These are phyloP conservation scores for Colletotrichum sp. DNA, from an alignment of 2,329 filamentous ascomycete genomes.

Conservation along the genomic window DNA sequence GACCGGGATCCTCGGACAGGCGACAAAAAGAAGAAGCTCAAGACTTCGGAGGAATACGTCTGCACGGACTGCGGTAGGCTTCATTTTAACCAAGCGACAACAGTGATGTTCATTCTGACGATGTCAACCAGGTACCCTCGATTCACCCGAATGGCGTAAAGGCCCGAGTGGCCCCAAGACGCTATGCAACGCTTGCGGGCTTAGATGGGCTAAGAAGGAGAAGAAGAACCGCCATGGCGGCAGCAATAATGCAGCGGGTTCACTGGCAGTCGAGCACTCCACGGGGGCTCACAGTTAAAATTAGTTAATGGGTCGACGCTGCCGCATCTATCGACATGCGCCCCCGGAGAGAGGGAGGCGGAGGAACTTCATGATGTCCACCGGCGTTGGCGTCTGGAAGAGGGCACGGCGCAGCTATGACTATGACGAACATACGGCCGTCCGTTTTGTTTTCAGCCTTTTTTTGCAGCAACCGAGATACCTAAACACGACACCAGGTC, in stretches of 20 bases:
- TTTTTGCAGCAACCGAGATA: slow-evolving; percentile 19
- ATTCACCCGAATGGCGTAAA: slow-evolving; percentile 95
- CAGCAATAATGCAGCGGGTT: not conserved
- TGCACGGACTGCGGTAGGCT: slow-evolving; percentile 87
- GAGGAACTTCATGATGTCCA: not conserved
- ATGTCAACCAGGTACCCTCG: slow-evolving; percentile 68
- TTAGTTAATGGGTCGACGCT: not conserved
- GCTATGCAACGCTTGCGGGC: slow-evolving; percentile 91
- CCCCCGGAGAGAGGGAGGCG: not conserved
- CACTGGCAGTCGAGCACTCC: slow-evolving; percentile 13
- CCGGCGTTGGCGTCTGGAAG: slow-evolving; percentile 12
- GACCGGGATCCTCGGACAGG: slow-evolving; percentile 76
- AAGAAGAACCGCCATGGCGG: slow-evolving; percentile 63
- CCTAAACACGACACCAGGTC: slow-evolving; percentile 10
- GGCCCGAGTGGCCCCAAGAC: slow-evolving; percentile 93
- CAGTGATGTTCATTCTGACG: not conserved
- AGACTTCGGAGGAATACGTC: slow-evolving; percentile 86
- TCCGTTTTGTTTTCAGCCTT: slow-evolving; percentile 4
- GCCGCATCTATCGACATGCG: not conserved
- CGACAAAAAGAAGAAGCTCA: slow-evolving; percentile 89
- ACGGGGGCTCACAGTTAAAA: not conserved
- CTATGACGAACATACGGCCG: slow-evolving; percentile 11
- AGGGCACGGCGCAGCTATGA: slow-evolving; percentile 1
- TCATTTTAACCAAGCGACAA: not conserved
- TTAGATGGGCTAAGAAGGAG: slow-evolving; percentile 79